Evolutionary conservation across 1,284 basidiomycete genomes (phyloP).

Genomic region (Thelephora terrestris): DNA sequence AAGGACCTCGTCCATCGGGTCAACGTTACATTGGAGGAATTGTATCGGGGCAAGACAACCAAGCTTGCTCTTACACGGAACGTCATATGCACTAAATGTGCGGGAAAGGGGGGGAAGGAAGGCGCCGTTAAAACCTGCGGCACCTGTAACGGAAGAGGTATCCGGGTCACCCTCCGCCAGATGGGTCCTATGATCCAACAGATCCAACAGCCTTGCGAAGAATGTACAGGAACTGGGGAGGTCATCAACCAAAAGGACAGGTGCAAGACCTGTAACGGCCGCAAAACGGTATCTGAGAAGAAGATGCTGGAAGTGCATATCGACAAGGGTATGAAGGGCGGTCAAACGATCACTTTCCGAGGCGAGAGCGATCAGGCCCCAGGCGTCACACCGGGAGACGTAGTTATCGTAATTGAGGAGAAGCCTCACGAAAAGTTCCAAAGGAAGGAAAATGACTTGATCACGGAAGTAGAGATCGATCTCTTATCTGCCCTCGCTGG

Average conservation of each 20-base stretch:
- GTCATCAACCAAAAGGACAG: conserved; percentile 91
- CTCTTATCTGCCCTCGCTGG: conserved; percentile 91
- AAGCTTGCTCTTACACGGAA: conserved; percentile 97
- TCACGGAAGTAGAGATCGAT: conserved; percentile 84
- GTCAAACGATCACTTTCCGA: conserved; percentile 90
- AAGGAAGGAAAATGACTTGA: conserved; percentile 88
- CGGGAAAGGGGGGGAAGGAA: conserved; percentile 95
- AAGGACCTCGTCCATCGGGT: conserved; percentile 99
- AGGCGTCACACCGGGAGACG: conserved; percentile 85
- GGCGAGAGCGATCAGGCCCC: conserved; percentile 98
- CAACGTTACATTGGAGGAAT: conserved; percentile 91
- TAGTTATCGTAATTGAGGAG: conserved; percentile 96
- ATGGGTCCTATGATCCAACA: conserved; percentile 99
- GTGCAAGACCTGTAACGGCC: conserved; percentile 91
- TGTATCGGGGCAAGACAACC: conserved; percentile 97
- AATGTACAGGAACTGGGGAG: conserved; percentile 89
- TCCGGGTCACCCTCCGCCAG: conserved; percentile 89
- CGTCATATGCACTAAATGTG: conserved; percentile 88
- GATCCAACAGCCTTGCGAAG: conserved; percentile 91
- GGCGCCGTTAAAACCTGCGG: conserved; percentile 82
- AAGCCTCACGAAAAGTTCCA: conserved; percentile 89
- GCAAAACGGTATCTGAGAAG: conserved; percentile 92
- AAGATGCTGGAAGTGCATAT: conserved; percentile 98
- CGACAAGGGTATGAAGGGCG: conserved; percentile 99
- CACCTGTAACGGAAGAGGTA: conserved; percentile 82